phyloP scores from a whole-genome alignment of 352 stramenopile species.

The Phytophthora pinifolia region DNA sequence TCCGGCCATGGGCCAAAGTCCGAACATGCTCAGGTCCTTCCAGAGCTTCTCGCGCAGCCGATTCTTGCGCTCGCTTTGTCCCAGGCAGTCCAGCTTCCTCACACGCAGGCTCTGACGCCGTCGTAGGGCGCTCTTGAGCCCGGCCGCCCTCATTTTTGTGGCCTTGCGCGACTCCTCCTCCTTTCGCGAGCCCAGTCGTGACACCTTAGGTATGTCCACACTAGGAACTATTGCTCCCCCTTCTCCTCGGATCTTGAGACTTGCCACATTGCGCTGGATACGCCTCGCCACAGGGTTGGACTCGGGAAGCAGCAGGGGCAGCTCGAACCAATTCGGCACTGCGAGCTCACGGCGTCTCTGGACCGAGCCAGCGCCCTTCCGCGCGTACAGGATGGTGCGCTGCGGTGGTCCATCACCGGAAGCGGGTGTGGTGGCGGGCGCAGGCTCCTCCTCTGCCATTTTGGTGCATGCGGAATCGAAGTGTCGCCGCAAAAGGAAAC shows the following conservation, averaged over 20 bases:
- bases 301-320: slow-evolving; percentile 59
- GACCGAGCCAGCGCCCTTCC: slow-evolving; percentile 1
- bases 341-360: slow-evolving; percentile 26
- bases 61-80: slow-evolving; percentile 22
- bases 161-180: slow-evolving; percentile 25
- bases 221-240: too few species aligned
- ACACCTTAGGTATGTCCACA: slow-evolving; percentile 42
- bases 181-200: slow-evolving; percentile 29
- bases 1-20: slow-evolving; percentile 48
- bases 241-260: neutral
- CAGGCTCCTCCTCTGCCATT: slow-evolving; percentile 3
- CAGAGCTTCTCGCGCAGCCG: slow-evolving; percentile 52
- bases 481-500: slow-evolving; percentile 1
- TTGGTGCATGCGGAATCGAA: slow-evolving; percentile 5
- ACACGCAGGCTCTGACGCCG: slow-evolving; percentile 32
- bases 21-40: slow-evolving; percentile 56
- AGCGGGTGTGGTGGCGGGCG: neutral
- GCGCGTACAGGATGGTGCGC: slow-evolving; percentile 41
- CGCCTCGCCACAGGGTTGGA: slow-evolving; percentile 33
- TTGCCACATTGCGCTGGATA: slow-evolving; percentile 42
- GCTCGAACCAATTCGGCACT: slow-evolving; percentile 64
- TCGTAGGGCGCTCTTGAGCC: slow-evolving; percentile 20
- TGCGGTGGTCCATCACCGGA: slow-evolving; percentile 11
- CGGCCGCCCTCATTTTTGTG: slow-evolving; percentile 10
- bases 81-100: slow-evolving; percentile 34